A percentile compares a stretch with the other conserved stretches of the same genome.
Conservation (phyloP, 441 rosid species). For the Lagerstroemia fauriei region DNA sequence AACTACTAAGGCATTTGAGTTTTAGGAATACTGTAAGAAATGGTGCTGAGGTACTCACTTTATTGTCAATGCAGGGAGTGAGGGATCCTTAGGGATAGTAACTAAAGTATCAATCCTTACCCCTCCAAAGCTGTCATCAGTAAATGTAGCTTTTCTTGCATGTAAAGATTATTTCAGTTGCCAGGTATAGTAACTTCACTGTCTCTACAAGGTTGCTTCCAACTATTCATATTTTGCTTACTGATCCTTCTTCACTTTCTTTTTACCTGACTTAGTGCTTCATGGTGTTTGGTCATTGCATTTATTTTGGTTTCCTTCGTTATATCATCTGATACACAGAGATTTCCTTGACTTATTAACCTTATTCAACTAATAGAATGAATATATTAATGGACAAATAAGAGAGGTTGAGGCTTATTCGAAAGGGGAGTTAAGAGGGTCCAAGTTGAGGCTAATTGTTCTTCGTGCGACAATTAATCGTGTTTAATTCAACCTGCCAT, state of each 20-base stretch:
- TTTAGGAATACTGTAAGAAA: not conserved
- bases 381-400: not conserved
- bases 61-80: slow-evolving; percentile 59
- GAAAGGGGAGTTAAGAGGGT: no score
- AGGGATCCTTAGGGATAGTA: slow-evolving; percentile 91
- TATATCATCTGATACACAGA: not conserved
- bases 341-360: not conserved
- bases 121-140: slow-evolving; percentile 76
- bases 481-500: no score
- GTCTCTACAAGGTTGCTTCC: not conserved
- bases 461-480: no score
- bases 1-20: not conserved
- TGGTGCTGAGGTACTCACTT: slow-evolving; percentile 9
- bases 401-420: not conserved
- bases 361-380: not conserved
- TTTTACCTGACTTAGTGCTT: not conserved
- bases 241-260: not conserved
- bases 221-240: not conserved
- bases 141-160: slow-evolving; percentile 83
- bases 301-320: not conserved
- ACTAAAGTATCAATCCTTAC: slow-evolving; percentile 89
- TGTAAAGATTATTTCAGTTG: slow-evolving; percentile 83
- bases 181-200: slow-evolving; percentile 55
- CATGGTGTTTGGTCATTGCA: not conserved
- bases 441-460: no score